phyloP scores from a whole-genome alignment of 2,329 filamentous ascomycete species.

The Botryotinia globosa region DNA sequence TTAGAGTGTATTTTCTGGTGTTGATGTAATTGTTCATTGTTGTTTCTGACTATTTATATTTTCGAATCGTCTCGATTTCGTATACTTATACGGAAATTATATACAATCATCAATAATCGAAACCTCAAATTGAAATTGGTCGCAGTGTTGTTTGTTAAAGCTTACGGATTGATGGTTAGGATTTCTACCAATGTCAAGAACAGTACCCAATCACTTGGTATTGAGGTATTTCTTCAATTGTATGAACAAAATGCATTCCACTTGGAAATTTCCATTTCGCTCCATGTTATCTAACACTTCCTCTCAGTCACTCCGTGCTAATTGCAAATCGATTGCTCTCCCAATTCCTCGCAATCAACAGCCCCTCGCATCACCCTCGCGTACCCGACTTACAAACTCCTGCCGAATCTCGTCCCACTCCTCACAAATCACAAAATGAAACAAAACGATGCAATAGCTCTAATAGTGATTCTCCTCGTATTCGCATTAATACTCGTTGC shows the following conservation, averaged over 20 bases:
- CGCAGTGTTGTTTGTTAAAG: background rate
- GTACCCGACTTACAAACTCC: background rate
- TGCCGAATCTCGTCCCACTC: background rate
- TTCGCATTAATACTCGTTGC: background rate
- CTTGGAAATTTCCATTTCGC: background rate
- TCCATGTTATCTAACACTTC: background rate
- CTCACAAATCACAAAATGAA: background rate
- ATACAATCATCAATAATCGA: background rate
- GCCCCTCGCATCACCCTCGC: background rate
- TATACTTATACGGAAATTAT: background rate
- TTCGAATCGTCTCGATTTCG: background rate
- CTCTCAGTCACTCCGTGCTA: background rate
- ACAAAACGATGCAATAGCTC: conserved; percentile 4
- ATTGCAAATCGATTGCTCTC: background rate
- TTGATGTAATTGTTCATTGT: background rate
- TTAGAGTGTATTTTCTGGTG: background rate
- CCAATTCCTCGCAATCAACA: background rate
- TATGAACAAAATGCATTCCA: background rate
- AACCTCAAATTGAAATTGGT: background rate
- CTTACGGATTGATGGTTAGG: background rate
- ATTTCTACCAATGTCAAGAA: background rate
- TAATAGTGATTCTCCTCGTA: conserved; percentile 10
- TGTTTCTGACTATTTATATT: background rate
- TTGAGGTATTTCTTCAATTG: background rate
- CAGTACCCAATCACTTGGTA: background rate